Percentiles rank a stretch among this genome's conserved stretches.
Evolutionary conservation across 176 grass and related monocot species (phyloP).

Genomic region (Echinochloa phyllopogon): DNA sequence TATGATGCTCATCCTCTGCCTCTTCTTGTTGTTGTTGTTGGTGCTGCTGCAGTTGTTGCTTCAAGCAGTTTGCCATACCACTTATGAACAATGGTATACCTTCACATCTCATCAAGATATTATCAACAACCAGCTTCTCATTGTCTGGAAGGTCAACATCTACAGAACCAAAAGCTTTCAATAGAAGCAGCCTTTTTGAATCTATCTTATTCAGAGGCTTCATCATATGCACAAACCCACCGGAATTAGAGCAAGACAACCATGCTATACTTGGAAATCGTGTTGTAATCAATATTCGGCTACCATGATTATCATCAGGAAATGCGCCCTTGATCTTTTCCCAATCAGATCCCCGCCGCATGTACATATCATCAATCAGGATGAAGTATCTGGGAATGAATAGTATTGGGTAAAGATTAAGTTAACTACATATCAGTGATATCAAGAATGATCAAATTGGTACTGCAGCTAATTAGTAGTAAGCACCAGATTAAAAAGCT

Average conservation of each 20-base stretch:
- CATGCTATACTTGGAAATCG: too few relatives aligned
- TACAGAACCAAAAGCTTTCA: background rate
- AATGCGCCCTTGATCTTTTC: background rate
- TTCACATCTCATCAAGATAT: constrained; percentile 8
- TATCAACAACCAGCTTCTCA: background rate
- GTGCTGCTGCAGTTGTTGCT: background rate
- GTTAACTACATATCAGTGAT: background rate
- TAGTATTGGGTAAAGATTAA: background rate
- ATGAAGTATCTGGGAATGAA: constrained; percentile 6
- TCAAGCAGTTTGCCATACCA: constrained; percentile 15
- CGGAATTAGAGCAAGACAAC: background rate
- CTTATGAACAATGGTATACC: constrained; percentile 33
- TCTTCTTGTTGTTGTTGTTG: too few relatives aligned
- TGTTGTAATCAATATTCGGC: constrained; percentile 24
- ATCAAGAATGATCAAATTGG: background rate
- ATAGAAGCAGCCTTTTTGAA: background rate
- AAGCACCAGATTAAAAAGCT: background rate
- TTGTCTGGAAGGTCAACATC: background rate
- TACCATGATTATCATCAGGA: background rate
- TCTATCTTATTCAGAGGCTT: background rate
- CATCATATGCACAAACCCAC: background rate
- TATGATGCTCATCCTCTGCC: background rate
- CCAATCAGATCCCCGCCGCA: background rate
- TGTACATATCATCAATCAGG: background rate
- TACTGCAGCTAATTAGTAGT: background rate